Percentiles rank a stretch among this genome's conserved stretches.
Evolutionary conservation across 2,329 filamentous ascomycete genomes (phyloP).

Genomic region (Trichophyton mentagrophytes): DNA sequence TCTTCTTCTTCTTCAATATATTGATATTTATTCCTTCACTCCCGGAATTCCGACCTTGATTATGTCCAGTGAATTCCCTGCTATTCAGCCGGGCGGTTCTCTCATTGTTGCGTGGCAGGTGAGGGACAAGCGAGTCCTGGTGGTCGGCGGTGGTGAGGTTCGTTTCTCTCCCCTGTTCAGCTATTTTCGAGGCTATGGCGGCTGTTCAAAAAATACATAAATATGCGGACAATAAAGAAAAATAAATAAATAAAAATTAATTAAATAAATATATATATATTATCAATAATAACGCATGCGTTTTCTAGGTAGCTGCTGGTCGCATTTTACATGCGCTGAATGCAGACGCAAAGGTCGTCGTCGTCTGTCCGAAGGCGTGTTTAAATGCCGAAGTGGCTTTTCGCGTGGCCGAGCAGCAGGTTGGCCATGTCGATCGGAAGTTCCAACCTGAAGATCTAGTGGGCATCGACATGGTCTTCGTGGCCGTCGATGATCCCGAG

Average conservation of each 20-base stretch:
- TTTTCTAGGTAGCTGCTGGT: constrained; percentile 71
- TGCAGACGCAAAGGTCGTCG: constrained; percentile 79
- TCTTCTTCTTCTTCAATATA: neutral
- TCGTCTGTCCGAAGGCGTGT: constrained; percentile 66
- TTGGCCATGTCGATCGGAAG: constrained; percentile 66
- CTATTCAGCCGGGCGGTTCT: constrained; percentile 80
- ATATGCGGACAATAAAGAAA: neutral
- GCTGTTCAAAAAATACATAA: neutral
- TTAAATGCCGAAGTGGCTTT: constrained; percentile 80
- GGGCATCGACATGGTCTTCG: constrained; percentile 70
- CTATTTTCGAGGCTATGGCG: neutral
- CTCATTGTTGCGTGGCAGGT: constrained; percentile 95
- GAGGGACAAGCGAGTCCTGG: constrained; percentile 73
- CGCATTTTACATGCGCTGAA: constrained; percentile 90
- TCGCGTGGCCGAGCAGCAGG: constrained; percentile 61
- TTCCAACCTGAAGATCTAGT: constrained; percentile 85
- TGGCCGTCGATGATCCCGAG: constrained; percentile 82
- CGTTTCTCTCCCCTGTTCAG: constrained; percentile 17
- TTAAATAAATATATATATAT: neutral
- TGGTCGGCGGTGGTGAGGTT: constrained; percentile 91
- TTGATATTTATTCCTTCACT: neutral
- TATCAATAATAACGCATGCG: neutral
- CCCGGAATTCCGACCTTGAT: neutral
- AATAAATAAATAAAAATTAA: neutral
- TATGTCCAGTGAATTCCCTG: constrained; percentile 47